Percentiles rank a stretch among this genome's conserved stretches.
Evolutionary conservation across 257 asterid species (phyloP).

Genomic region (Jaltomata sinuosa): DNA sequence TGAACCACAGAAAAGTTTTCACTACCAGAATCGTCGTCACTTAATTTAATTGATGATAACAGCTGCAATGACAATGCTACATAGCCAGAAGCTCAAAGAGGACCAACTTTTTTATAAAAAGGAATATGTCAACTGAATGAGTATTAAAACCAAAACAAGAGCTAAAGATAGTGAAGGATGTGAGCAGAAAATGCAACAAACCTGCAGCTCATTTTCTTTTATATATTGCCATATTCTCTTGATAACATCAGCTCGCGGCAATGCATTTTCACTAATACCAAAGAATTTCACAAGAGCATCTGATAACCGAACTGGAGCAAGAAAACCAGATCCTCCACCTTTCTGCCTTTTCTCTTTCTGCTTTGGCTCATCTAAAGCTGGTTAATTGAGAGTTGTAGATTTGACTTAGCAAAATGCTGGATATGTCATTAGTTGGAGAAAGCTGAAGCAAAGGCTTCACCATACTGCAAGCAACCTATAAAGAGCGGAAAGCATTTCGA

Average conservation of each 20-base stretch:
- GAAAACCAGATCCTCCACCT: constrained; percentile 18
- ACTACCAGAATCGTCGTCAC: background rate
- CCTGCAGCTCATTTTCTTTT: constrained; percentile 39
- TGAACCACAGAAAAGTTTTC: background rate
- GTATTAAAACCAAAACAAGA: background rate
- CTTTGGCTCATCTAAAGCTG: constrained; percentile 19
- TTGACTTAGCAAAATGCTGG: background rate
- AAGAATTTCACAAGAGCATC: constrained; percentile 27
- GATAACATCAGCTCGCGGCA: constrained; percentile 28
- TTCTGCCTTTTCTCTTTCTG: constrained; percentile 20
- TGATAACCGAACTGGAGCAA: constrained; percentile 26
- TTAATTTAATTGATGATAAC: background rate
- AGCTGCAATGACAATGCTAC: background rate
- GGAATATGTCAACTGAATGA: background rate
- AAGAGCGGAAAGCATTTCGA: background rate
- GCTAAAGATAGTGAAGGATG: background rate
- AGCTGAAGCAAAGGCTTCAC: background rate
- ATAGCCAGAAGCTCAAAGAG: background rate
- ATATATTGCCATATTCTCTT: constrained; percentile 37
- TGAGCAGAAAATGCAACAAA: constrained; percentile 3
- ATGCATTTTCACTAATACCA: constrained; percentile 21
- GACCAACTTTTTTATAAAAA: background rate
- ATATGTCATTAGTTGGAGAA: background rate
- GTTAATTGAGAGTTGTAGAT: background rate
- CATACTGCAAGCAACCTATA: background rate